Base-by-base conservation (phyloP, 768 basidiomycete species). In the Amanita polypyramis region DNA sequence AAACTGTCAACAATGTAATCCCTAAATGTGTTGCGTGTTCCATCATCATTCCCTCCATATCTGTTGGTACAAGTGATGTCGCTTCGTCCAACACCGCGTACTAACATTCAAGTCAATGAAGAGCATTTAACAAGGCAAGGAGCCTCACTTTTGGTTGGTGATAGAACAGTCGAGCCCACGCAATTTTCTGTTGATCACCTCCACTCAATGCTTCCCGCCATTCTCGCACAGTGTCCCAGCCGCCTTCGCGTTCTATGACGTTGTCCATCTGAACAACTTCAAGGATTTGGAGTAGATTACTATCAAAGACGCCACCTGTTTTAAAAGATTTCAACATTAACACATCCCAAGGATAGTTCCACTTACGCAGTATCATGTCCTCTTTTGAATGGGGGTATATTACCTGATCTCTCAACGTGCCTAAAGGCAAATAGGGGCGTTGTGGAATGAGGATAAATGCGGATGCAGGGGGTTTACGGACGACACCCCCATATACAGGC, bases 41-140 rank as follows among this genome's bases (percentile, higher is more conserved):
- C 82, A 95, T 97, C 91, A 98, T 94, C 65, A 75, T 69, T 43
- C 85, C 90, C 66, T 97, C 95, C 63, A 94, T 82, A 45, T 94
- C 90, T 4, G 84, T 76, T 2, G 93, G 93, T 6, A 99, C 94
- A 3, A 94, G 81, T 14, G 88, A 91, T 3, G 95, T 97, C 45
- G 94, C 94, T 61, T 99, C 95, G 57, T 99, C 95, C 41, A 98
- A 71, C 49, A 98, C 92, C 9, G 94, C 95, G 56, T 95, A 97
- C 91, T 94, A 56, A 23, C 50, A 44, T 20, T 21, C n/a, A 34
- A 23, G 23, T 27, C 50, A 36, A 47, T 51, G 53, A 45, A 33
- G 33, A 25, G 33, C 20, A 23, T 25, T 38, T 30, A 19, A 12
- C 11, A 1, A 12, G n/a, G 15, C n/a, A 40, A 2, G 34, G 19